A percentile compares a stretch with the other conserved stretches of the same genome.
Evolutionary conservation across 495 filamentous ascomycete species (phyloP).

Genomic region (Penicillium ucsense): DNA sequence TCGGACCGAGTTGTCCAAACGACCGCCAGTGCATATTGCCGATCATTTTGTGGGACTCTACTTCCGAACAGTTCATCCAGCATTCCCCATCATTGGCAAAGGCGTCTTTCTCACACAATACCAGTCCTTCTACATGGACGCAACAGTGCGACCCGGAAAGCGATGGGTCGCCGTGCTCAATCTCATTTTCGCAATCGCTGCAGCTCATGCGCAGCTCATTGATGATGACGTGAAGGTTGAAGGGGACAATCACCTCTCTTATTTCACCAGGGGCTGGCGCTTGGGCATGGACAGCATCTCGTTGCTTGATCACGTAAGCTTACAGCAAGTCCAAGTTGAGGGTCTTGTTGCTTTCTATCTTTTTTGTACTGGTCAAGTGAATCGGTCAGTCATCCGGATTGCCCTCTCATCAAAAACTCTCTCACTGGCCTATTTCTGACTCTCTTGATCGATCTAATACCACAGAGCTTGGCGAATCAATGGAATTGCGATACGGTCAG

Average conservation of each 20-base stretch:
- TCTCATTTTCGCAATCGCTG: conserved; percentile 55
- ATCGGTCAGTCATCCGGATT: conserved; percentile 34
- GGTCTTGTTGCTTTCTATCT: conserved; percentile 52
- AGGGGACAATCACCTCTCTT: conserved; percentile 40
- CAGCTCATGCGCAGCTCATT: conserved; percentile 36
- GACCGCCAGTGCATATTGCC: conserved; percentile 42
- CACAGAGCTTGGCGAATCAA: conserved; percentile 47
- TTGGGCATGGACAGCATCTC: conserved; percentile 39
- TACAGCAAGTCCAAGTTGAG: conserved; percentile 49
- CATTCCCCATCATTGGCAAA: conserved; percentile 51
- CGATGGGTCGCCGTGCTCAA: conserved; percentile 54
- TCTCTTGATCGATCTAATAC: too few species aligned
- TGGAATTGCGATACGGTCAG: conserved; percentile 50
- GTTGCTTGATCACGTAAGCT: conserved; percentile 43
- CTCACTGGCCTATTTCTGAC: too few species aligned
- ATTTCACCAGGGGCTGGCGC: conserved; percentile 49
- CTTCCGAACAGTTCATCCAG: conserved; percentile 45
- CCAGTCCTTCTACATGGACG: conserved; percentile 26
- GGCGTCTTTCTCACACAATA: conserved; percentile 33
- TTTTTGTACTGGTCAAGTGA: conserved; percentile 47
- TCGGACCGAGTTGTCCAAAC: conserved; percentile 35
- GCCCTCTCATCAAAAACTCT: too few species aligned
- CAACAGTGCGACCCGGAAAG: conserved; percentile 27
- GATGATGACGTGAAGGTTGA: conserved; percentile 25
- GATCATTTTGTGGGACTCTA: conserved; percentile 45